Base-by-base conservation (phyloP, 2,329 filamentous ascomycete genomes). In the Pezicula rhizophila region DNA sequence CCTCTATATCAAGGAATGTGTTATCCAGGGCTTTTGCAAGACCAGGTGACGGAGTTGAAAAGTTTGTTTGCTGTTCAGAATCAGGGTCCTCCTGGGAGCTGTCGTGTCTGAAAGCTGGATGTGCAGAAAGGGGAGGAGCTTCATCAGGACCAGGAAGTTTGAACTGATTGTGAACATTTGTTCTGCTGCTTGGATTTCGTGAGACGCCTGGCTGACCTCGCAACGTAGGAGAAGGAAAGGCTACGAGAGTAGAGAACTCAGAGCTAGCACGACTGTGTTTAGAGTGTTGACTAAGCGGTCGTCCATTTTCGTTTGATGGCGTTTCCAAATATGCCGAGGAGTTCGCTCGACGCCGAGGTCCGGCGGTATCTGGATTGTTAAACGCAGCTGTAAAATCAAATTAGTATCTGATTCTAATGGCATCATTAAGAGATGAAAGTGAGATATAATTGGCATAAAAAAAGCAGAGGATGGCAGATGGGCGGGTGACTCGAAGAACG, bases 211-310 rank as follows among this genome's bases (percentile, higher is more conserved):
- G 47, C 17, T 55, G 52, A 15, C 53, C 55, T 42, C 59, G 37
- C 18, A 49, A 70, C 54, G 75, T 69, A 54, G 75, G 70, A 50
- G 71, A 72, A 42, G 73, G 68, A 56, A 76, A 75, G 49, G 75
- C 78, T 53, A 76, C 77, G 49, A 80, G 68, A 41, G 79, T 66
- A 44, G 82, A 84, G 57, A 83, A 76, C 64, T 89, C 85, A 47
- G 85, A 88, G 67, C 82, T 87, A 48, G 84, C 80, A 57, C 84
- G 80, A 62, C 78, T 84, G 66, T 86, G 82, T 61, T 77, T 86
- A 69, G 75, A 84, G 60, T 80, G 75, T 54, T 81, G 74, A 57
- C 78, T 82, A 39, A 78, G 65, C 42, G 81, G 77, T 56, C 79
- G 72, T 47, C 72, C 67, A 47, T 69, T 71, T 48, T 68, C 61